A percentile compares a stretch with the other conserved stretches of the same genome.
Evolutionary conservation across 768 basidiomycete genomes (phyloP).

Genomic region (Boletus eberwhitei): DNA sequence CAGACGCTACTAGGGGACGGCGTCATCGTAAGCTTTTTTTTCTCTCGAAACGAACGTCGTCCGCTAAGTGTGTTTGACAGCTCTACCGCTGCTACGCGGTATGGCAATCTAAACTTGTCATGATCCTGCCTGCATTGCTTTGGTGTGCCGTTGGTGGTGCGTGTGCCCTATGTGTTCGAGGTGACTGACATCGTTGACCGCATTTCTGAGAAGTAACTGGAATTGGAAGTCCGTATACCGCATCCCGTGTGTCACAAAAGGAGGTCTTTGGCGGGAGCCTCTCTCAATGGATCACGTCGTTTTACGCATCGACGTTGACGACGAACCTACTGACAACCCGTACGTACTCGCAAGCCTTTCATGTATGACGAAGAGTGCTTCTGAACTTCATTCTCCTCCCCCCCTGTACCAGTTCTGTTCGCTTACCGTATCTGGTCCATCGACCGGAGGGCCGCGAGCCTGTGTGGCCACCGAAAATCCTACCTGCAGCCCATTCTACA

Average conservation of each 20-base stretch:
- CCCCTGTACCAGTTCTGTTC: conserved; percentile 20
- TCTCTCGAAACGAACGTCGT: background rate
- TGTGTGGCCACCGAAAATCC: conserved; percentile 10
- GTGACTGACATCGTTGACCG: background rate
- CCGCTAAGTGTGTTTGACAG: conserved; percentile 7
- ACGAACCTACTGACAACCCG: conserved; percentile 35
- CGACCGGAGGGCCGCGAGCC: conserved; percentile 20
- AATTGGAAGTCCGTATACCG: conserved; percentile 14
- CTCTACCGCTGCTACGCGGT: conserved; percentile 33
- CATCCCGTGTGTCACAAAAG: conserved; percentile 1
- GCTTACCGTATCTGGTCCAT: conserved; percentile 32
- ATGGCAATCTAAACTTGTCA: conserved; percentile 28
- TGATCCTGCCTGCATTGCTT: conserved; percentile 29
- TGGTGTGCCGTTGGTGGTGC: conserved; percentile 29
- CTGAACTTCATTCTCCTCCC: background rate
- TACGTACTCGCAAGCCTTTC: conserved; percentile 7
- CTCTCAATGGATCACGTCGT: conserved; percentile 34
- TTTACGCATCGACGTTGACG: conserved; percentile 30
- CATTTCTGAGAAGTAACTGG: conserved; percentile 15
- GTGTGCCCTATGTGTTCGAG: background rate
- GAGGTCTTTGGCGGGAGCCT: conserved; percentile 29
- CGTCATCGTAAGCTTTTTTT: conserved; percentile 22
- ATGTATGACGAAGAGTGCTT: background rate
- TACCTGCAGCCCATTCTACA: conserved; percentile 19
- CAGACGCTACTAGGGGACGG: conserved; percentile 32